Percentiles rank a stretch among this genome's conserved stretches.
Conservation (phyloP, 768 basidiomycete species). For the Coprinopsis cinerea region DNA sequence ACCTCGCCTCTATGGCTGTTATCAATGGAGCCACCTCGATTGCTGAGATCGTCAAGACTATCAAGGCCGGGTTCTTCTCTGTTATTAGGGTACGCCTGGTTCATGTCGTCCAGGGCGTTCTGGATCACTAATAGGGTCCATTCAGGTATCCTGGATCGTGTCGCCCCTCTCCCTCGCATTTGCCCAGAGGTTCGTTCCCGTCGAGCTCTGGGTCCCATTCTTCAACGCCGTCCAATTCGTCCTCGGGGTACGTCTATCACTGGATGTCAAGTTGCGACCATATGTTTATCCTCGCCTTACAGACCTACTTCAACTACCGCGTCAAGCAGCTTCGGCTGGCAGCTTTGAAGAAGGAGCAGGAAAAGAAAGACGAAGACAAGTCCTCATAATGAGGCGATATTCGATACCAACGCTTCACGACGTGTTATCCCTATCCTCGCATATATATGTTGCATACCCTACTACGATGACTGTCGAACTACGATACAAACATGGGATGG, state of each 20-base stretch:
- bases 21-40: constrained; percentile 74
- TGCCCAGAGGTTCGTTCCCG: constrained; percentile 75
- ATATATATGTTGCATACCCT: constrained; percentile 7
- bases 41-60: constrained; percentile 58
- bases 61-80: constrained; percentile 67
- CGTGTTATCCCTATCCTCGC: not conserved
- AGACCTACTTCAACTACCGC: constrained; percentile 74
- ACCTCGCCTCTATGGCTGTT: constrained; percentile 74
- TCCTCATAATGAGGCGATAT: not conserved
- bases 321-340: constrained; percentile 58
- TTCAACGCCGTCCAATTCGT: constrained; percentile 76
- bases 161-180: constrained; percentile 69
- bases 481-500: constrained; percentile 25
- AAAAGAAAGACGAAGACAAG: constrained; percentile 25
- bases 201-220: constrained; percentile 87
- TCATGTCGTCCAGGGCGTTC: not conserved
- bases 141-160: constrained; percentile 73
- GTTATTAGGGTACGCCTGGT: constrained; percentile 55
- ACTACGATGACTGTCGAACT: constrained; percentile 22
- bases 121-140: too few relatives aligned
- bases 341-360: constrained; percentile 44
- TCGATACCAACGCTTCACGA: too few relatives aligned
- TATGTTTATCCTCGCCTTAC: constrained; percentile 7
- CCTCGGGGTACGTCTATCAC: constrained; percentile 53
- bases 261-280: not conserved